These are phyloP conservation scores for Thelonectria discophora DNA, from an alignment of 2,329 filamentous ascomycete species.

Conservation along the genomic window DNA sequence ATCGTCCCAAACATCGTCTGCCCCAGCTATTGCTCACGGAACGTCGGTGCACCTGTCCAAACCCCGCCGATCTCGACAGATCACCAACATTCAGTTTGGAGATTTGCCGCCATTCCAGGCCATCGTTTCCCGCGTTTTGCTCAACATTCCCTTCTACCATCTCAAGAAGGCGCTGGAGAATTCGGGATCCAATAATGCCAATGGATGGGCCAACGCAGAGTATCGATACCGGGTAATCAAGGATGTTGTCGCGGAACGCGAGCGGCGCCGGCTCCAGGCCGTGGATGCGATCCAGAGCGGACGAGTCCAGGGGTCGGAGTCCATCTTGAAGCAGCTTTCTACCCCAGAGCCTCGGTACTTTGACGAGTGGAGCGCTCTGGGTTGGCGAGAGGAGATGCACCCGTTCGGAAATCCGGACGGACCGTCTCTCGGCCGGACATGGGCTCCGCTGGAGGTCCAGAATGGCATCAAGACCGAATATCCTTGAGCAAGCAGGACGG, in stretches of 20 bases:
- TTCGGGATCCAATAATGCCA: conserved; percentile 57
- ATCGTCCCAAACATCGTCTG: conserved; percentile 20
- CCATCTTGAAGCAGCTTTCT: conserved; percentile 49
- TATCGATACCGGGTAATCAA: conserved; percentile 59
- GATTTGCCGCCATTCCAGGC: conserved; percentile 62
- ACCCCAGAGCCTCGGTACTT: conserved; percentile 51
- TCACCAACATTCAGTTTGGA: conserved; percentile 76
- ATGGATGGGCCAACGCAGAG: conserved; percentile 60
- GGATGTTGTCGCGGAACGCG: conserved; percentile 64
- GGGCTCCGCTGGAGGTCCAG: conserved; percentile 51
- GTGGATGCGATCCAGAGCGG: conserved; percentile 54
- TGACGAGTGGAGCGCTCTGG: conserved; percentile 57
- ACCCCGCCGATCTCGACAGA: conserved; percentile 58
- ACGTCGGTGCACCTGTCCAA: conserved; percentile 49
- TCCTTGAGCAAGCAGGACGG: conserved; percentile 38
- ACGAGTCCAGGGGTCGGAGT: conserved; percentile 46
- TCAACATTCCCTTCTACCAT: conserved; percentile 74
- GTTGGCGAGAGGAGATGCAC: conserved; percentile 58
- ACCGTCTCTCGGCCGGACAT: conserved; percentile 55
- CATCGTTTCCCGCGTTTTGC: conserved; percentile 70
- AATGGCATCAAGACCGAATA: conserved; percentile 42
- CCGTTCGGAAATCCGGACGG: conserved; percentile 51
- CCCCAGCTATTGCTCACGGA: conserved; percentile 48
- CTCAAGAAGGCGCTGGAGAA: conserved; percentile 74
- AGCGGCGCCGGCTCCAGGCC: conserved; percentile 60